These are phyloP conservation scores for Metschnikowia cubensis DNA, from an alignment of 805 yeast genomes.

Conservation along the genomic window DNA sequence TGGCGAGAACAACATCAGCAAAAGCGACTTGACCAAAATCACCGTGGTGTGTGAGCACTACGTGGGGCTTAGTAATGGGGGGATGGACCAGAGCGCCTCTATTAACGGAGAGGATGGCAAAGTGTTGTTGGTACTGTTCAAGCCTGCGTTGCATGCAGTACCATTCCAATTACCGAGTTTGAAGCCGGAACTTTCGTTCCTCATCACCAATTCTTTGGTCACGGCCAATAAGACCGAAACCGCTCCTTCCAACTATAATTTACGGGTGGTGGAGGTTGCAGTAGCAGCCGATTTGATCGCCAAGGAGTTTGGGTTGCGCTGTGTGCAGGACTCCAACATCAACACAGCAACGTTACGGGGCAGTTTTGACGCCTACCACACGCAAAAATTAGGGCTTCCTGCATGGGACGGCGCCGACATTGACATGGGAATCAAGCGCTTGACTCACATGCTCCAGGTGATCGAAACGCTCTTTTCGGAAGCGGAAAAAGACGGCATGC, in stretches of 20 bases:
- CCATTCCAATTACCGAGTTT: conserved; percentile 52
- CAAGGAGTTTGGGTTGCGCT: conserved; percentile 37
- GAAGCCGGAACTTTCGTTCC: conserved; percentile 44
- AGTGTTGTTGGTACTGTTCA: conserved; percentile 57
- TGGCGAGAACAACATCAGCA: conserved; percentile 40
- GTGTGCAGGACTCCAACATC: conserved; percentile 48
- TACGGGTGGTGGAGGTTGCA: conserved; percentile 69
- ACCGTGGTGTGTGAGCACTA: conserved; percentile 67
- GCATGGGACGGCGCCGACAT: conserved; percentile 47
- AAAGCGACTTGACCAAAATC: conserved; percentile 51
- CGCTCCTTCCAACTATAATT: conserved; percentile 64
- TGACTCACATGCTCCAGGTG: conserved; percentile 38
- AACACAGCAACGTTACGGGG: conserved; percentile 60
- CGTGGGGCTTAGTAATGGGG: conserved; percentile 75
- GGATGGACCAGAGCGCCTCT: conserved; percentile 75
- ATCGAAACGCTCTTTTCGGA: conserved; percentile 39
- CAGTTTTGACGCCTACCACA: conserved; percentile 51
- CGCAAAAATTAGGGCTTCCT: conserved; percentile 23
- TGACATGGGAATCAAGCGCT: conserved; percentile 37
- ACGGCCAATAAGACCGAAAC: conserved; percentile 65
- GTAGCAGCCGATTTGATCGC: conserved; percentile 63
- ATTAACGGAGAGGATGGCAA: conserved; percentile 58
- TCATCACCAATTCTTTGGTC: conserved; percentile 61
- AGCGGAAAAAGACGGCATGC: conserved; percentile 43
- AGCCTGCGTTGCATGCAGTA: conserved; percentile 52